phyloP scores from a whole-genome alignment of 2,329 filamentous ascomycete genomes.

The Diaporthe citriasiana region DNA sequence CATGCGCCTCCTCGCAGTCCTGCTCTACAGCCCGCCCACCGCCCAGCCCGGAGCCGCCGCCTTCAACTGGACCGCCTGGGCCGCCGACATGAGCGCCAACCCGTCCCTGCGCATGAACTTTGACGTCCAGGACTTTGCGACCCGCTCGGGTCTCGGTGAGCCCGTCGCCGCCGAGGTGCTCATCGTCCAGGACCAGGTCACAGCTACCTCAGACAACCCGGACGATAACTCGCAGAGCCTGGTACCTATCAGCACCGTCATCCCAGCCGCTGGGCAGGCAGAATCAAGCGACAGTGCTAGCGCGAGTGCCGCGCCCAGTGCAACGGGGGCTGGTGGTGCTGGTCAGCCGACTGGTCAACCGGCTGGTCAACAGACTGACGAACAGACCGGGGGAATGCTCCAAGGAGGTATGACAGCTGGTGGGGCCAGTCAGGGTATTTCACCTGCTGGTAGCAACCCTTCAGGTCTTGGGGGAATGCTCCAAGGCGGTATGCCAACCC shows the following conservation, averaged over 20 bases:
- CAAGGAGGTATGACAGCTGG: too few species aligned
- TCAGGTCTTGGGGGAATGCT: constrained; percentile 3
- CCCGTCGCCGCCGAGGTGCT: constrained; percentile 40
- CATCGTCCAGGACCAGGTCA: constrained; percentile 36
- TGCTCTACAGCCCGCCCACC: constrained; percentile 35
- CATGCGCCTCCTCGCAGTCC: constrained; percentile 38
- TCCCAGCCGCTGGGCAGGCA: constrained; percentile 14
- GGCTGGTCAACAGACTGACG: too few species aligned
- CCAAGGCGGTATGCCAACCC: neutral
- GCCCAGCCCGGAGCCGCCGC: neutral
- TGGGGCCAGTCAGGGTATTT: constrained; percentile 17
- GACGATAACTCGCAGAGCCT: constrained; percentile 30
- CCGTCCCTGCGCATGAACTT: constrained; percentile 38
- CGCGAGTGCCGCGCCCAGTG: neutral
- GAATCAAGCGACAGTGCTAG: neutral
- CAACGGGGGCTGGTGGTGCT: neutral
- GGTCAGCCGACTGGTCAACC: too few species aligned
- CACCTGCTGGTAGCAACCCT: neutral
- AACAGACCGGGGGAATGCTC: too few species aligned
- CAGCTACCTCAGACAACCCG: constrained; percentile 13
- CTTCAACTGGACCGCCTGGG: constrained; percentile 41
- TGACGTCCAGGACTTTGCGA: constrained; percentile 38
- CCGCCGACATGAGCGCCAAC: constrained; percentile 35
- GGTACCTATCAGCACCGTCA: constrained; percentile 37
- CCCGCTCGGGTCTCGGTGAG: constrained; percentile 36